Percentiles rank a stretch among this genome's conserved stretches.
phyloP scores from a whole-genome alignment of 129 eudicot species.

The Chrysanthemum makinoi region DNA sequence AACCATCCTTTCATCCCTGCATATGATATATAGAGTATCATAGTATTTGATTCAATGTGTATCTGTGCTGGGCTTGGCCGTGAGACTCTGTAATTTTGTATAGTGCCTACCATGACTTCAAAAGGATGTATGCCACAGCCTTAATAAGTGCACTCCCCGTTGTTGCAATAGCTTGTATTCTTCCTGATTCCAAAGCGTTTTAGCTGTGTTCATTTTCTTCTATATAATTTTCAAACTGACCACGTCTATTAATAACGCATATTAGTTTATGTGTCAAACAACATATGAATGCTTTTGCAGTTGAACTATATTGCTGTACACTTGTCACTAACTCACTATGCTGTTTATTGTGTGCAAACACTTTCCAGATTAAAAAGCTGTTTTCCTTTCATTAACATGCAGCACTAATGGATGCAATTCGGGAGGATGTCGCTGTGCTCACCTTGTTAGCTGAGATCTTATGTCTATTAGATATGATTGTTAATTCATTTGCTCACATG shows the following conservation, averaged over 20 bases:
- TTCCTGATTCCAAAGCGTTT: not conserved
- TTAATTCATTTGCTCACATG: slow-evolving; percentile 93
- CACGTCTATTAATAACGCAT: not conserved
- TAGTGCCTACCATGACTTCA: slow-evolving; percentile 7
- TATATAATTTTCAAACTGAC: not conserved
- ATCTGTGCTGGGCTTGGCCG: not conserved
- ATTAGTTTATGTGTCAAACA: slow-evolving; percentile 2
- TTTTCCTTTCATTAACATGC: slow-evolving; percentile 29
- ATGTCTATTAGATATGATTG: slow-evolving; percentile 96
- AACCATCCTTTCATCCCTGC: slow-evolving; percentile 17
- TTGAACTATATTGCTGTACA: slow-evolving; percentile 7
- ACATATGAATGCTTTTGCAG: slow-evolving; percentile 20
- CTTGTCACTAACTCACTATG: slow-evolving; percentile 11
- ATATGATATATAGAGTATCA: slow-evolving; percentile 1
- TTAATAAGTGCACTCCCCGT: not conserved
- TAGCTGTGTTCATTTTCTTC: not conserved
- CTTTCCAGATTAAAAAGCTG: slow-evolving; percentile 1
- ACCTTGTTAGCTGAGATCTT: slow-evolving; percentile 91
- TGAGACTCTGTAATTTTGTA: not conserved
- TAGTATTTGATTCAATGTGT: not conserved
- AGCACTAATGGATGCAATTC: slow-evolving; percentile 85
- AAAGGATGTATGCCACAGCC: not conserved
- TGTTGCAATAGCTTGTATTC: slow-evolving; percentile 11
- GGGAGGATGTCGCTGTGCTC: slow-evolving; percentile 90
- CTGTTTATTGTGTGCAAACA: slow-evolving; percentile 14